Conservation (phyloP, 2,329 filamentous ascomycete genomes). For the Cadophora gregata region DNA sequence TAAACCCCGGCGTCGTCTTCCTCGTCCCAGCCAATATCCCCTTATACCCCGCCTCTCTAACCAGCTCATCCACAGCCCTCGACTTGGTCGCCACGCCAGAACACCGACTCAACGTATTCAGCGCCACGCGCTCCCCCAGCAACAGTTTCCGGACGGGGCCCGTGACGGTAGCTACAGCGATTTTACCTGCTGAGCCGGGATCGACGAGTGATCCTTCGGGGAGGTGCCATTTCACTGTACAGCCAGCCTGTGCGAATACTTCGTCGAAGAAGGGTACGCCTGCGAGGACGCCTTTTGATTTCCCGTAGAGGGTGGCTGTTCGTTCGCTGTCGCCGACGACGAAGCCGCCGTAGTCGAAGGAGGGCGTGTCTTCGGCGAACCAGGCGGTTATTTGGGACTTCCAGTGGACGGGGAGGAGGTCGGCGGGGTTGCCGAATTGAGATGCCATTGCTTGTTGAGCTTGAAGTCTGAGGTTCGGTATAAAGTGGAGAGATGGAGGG, state of each 20-base stretch:
- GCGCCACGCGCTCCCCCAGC: conserved; percentile 89
- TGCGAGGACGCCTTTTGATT: conserved; percentile 80
- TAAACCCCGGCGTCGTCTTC: conserved; percentile 96
- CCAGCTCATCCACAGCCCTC: conserved; percentile 57
- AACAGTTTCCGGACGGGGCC: conserved; percentile 80
- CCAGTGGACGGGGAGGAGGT: conserved; percentile 86
- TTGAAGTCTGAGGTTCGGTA: neutral
- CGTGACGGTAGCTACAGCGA: conserved; percentile 77
- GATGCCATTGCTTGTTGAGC: conserved; percentile 38
- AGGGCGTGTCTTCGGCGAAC: conserved; percentile 96
- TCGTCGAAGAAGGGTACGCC: conserved; percentile 96
- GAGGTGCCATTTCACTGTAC: conserved; percentile 88
- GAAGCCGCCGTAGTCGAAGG: conserved; percentile 96
- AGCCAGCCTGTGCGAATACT: conserved; percentile 87
- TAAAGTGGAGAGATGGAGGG: neutral
- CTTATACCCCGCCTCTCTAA: conserved; percentile 72
- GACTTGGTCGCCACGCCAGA: conserved; percentile 85
- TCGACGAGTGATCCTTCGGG: conserved; percentile 75
- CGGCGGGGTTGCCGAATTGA: conserved; percentile 62
- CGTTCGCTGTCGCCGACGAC: conserved; percentile 79
- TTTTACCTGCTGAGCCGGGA: conserved; percentile 57
- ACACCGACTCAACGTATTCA: conserved; percentile 90
- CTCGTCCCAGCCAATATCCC: conserved; percentile 91
- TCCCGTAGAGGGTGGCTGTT: conserved; percentile 71
- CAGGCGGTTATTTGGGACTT: conserved; percentile 80